Evolutionary conservation across 2,329 filamentous ascomycete genomes (phyloP), one percentile per base, ranked within the genome.

Genomic region (Pezicula radicicola): DNA sequence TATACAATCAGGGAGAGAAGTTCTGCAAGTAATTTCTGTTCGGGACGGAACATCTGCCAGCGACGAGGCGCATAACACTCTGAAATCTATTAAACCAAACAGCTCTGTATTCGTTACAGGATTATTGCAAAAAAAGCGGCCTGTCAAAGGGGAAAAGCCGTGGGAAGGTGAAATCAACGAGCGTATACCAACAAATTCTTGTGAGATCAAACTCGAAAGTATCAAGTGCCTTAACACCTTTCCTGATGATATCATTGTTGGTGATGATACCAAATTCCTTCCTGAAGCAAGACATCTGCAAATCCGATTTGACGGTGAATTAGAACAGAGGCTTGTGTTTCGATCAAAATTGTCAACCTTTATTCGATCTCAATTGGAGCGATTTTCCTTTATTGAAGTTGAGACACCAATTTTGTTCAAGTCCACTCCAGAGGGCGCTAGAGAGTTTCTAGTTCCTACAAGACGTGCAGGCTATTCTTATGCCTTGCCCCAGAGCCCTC

Each of bases 351-450:
- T 83, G 76, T 56, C 76, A 78, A 43, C 64, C 75, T 8, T 75
- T 79, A 50, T 73, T 91, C 30, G 73, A 41, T 8, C 36, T 28
- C 18, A 54, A 10, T 46, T 63, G 28, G 12, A 36, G 27, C 19
- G 6, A 10, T 40, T 33, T n/a, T 55, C 57, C 15, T 68, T 66
- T 37, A 54, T 60, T 21, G 66, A 97, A 60, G 81, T 97, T 30
- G 94, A 99, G 68, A 99, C 94, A 0, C 94, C 94, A 0, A 74
- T 97, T 4, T 78, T 99, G 0, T 99, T 99, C 80, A 99, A 97
- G 69, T 97, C 94, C 0, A 99, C 94, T 0, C 91, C 94, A 0
- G 94, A 99, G 72, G 94, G 94, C 1, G 95, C 94, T 1, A 80
- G 93, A 46, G 94, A 99, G 68, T 99, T 99, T 56, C 70, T 99